Base-by-base conservation (phyloP, 495 filamentous ascomycete genomes). In the Trichoderma parareesei region DNA sequence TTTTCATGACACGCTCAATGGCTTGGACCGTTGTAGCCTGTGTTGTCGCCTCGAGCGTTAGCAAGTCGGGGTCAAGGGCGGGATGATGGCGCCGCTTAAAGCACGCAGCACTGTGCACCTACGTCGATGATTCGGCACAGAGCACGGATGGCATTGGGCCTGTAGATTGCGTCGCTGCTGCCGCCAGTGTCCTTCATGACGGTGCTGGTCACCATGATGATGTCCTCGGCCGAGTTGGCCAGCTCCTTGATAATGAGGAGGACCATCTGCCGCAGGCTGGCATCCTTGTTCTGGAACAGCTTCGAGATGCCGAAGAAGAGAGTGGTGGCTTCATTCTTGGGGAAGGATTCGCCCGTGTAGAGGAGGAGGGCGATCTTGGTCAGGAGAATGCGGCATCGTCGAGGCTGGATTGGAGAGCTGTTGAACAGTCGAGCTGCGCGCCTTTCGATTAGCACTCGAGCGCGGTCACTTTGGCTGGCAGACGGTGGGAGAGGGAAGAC, bases 261-360 rank as follows among this genome's bases (percentile, higher is more conserved):
- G 43, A 99, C 93, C 93, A 98, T 98, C 81, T 99, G 94, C 71
- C 94, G 92, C 76, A 99, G 83, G 68, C 90, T 92, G 69, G 93
- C 90, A 86, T 99, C 94, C 76, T 97, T 97, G 78, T 97, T 97
- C 79, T 99, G 94, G 82, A 99, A 99, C 65, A 99, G 87, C 81
- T 99, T 99, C 66, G 93, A 96, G 75, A 99, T 98, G 67, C 93
- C 92, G 78, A 99, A 98, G 85, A 99, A 99, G 65, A 99, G 90
- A 55, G 91, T 91, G 38, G 94, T 99, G 67, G 94, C 94, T 84
- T 99, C 94, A 70, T 95, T 94, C 68, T 89, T 92, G 49, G 93
- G 94, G 82, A 98, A 98, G 69, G 86, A 89, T 81, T 99, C 94
- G 67, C 95, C 94, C 37, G 93, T 98, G 78, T 97, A 97, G 67